phyloP scores from a whole-genome alignment of 371 early-diverging fungal species.

The Mucor piriformis region DNA sequence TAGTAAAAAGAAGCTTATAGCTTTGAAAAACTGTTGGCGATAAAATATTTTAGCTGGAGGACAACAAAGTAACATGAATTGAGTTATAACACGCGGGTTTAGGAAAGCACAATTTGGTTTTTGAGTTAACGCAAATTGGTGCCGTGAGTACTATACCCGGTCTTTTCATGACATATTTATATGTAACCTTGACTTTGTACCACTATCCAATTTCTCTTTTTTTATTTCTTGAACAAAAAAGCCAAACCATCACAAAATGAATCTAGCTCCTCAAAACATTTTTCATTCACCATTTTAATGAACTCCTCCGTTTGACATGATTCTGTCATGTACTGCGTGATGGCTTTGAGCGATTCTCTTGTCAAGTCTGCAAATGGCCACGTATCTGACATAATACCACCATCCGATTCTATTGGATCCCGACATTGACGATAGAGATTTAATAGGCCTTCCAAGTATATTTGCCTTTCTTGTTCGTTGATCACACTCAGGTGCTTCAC shows the following conservation, averaged over 20 bases:
- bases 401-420: constrained; percentile 23
- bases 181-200: no score
- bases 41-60: no score
- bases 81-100: no score
- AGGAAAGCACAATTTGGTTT: no score
- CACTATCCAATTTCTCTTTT: neutral
- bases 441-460: constrained; percentile 25
- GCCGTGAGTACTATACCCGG: neutral
- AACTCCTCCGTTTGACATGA: constrained; percentile 19
- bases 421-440: constrained; percentile 31
- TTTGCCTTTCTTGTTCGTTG: neutral
- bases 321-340: constrained; percentile 11
- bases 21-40: no score
- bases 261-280: constrained; percentile 24
- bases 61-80: no score
- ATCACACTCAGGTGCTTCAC: neutral
- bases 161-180: no score
- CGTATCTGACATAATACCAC: constrained; percentile 24
- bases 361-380: constrained; percentile 36
- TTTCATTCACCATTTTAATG: constrained; percentile 23
- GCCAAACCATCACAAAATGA: constrained; percentile 34
- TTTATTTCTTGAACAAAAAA: constrained; percentile 14
- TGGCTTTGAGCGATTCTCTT: constrained; percentile 8
- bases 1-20: no score
- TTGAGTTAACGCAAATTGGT: no score